Evolutionary conservation across 2,329 filamentous ascomycete species (phyloP), one percentile per base, ranked within the genome.

Genomic region (Nemania diffusa): DNA sequence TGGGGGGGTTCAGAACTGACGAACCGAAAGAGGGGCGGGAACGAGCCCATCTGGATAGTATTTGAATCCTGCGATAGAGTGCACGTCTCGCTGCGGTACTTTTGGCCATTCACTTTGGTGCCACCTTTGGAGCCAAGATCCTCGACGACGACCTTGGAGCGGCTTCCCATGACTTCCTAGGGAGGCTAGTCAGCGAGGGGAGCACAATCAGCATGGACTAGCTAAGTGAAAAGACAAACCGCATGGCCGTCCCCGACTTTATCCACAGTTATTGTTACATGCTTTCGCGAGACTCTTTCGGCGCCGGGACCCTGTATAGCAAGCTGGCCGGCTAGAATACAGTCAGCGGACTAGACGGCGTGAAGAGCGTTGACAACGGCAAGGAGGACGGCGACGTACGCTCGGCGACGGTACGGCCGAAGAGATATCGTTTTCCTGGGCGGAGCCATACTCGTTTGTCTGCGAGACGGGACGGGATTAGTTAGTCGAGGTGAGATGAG

Each of bases 41-140:
- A 93, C 71, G 87, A 88, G 0, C 93, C 94, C 76, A 97, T 84
- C 69, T 87, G 86, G 63, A 98, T 86, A 29, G 84, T 85, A 72
- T 92, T 91, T 57, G 86, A 81, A 37, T 85, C 83, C 22, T 83
- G 80, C 0, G 83, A 81, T n/a, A 94, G 78, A 9, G 84, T 81
- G 69, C 85, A 83, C 53, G 84, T 87, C 62, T 86, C 81, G 26
- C 89, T 90, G 71, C 89, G 89, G 69, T 94, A 87, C 73, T 88
- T 87, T 51, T 87, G 84, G 5, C 89, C 93, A 76, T 97, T 91
- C 62, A 98, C 82, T 2, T 85, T 82, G 0, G 94, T 97, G 13
- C 96, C 95, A 69, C 91, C 89, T 76, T 97, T 97, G 3, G 94
- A 96, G n/a, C 88, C 84, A 69, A 92, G 84, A 74, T 98, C 96